A percentile compares a stretch with the other conserved stretches of the same genome.
Conservation (phyloP, 768 basidiomycete species). For the Amanita exitialis region DNA sequence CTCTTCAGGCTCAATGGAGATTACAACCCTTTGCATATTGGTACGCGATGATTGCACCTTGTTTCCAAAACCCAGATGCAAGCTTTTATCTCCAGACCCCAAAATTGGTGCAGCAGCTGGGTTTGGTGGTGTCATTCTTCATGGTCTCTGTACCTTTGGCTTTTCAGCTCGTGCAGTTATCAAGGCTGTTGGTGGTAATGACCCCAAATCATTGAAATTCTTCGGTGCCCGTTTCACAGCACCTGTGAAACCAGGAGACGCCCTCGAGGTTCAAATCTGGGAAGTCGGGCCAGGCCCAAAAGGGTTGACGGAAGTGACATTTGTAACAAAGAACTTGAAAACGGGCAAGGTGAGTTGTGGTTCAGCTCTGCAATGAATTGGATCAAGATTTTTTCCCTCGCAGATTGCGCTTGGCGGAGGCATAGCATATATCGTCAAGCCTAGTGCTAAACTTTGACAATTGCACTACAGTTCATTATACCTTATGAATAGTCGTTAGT, state of each 20-base stretch:
- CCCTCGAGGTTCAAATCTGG: slow-evolving; percentile 71
- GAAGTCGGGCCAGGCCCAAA: slow-evolving; percentile 59
- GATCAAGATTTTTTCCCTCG: not conserved
- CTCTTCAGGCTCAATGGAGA: slow-evolving; percentile 70
- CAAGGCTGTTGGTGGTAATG: slow-evolving; percentile 46
- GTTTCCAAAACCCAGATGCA: not conserved
- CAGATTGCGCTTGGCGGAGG: slow-evolving; percentile 51
- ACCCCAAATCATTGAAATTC: slow-evolving; percentile 51
- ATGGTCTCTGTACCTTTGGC: slow-evolving; percentile 76
- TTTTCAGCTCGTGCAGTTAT: slow-evolving; percentile 75
- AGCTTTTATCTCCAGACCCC: slow-evolving; percentile 40
- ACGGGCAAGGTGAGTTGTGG: slow-evolving; percentile 41
- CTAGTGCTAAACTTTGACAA: slow-evolving; percentile 5
- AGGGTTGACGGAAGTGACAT: slow-evolving; percentile 50
- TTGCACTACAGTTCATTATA: too few species aligned
- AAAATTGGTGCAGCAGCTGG: slow-evolving; percentile 59
- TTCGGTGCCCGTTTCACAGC: slow-evolving; percentile 74
- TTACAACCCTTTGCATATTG: slow-evolving; percentile 73
- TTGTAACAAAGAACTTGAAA: slow-evolving; percentile 49
- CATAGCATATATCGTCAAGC: slow-evolving; percentile 52
- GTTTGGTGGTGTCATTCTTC: slow-evolving; percentile 80
- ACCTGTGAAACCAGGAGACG: slow-evolving; percentile 78
- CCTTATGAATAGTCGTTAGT: too few species aligned
- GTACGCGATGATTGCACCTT: slow-evolving; percentile 20
- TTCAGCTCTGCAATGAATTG: not conserved